These are phyloP conservation scores for Brasilioporus rufonigricans DNA, from an alignment of 768 basidiomycete species.

Conservation along the genomic window DNA sequence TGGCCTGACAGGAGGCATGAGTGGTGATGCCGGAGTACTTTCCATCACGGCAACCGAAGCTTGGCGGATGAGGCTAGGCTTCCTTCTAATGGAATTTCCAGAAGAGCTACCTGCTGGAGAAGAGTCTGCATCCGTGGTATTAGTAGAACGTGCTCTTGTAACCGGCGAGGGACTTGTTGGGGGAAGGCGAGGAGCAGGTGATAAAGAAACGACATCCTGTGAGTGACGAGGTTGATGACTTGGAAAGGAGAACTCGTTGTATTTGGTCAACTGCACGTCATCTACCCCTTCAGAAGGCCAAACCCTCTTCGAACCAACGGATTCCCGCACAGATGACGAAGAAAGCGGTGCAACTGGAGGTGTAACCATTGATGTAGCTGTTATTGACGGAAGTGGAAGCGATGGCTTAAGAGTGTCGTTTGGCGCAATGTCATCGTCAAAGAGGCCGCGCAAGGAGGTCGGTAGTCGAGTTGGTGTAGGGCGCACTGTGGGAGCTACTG, in stretches of 20 bases:
- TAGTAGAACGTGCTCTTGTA: conserved; percentile 35
- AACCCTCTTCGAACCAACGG: conserved; percentile 31
- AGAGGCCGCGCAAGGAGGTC: conserved; percentile 74
- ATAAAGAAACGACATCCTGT: conserved; percentile 43
- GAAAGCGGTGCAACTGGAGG: conserved; percentile 27
- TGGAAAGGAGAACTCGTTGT: conserved; percentile 54
- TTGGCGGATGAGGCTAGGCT: conserved; percentile 46
- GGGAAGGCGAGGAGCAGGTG: conserved; percentile 20
- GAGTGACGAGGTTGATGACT: conserved; percentile 57
- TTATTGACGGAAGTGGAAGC: conserved; percentile 28
- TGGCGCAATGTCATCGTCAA: conserved; percentile 55
- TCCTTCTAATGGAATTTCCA: conserved; percentile 16
- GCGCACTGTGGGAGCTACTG: conserved; percentile 46
- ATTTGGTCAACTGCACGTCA: conserved; percentile 43
- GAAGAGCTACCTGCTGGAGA: conserved; percentile 12
- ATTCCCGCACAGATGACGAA: conserved; percentile 38
- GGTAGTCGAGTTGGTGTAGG: conserved; percentile 58
- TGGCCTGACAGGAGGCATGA: conserved; percentile 45
- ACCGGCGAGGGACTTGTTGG: conserved; percentile 34
- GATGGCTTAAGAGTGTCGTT: conserved; percentile 44
- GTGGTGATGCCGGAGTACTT: conserved; percentile 35
- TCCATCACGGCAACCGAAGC: conserved; percentile 59
- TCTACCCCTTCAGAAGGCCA: conserved; percentile 34
- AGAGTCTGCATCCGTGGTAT: conserved; percentile 23
- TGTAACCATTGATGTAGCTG: conserved; percentile 27